phyloP scores from a whole-genome alignment of 75 land plant species.

The Chamaecyparis obtusa region DNA sequence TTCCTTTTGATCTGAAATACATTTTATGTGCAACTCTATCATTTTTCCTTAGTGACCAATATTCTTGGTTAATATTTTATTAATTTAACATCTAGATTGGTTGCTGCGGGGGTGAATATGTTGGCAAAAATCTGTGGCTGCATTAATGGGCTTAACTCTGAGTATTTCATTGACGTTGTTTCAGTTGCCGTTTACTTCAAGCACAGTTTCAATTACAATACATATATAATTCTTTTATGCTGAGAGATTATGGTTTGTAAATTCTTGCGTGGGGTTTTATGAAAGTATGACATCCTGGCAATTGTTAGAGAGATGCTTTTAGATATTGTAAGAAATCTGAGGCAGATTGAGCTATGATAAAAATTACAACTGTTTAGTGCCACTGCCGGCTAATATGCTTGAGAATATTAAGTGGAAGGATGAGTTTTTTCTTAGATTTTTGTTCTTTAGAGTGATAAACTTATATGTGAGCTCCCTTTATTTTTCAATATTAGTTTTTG shows the following conservation, averaged over 20 bases:
- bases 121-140: background rate
- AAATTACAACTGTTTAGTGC: background rate
- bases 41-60: background rate
- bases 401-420: background rate
- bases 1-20: background rate
- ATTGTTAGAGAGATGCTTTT: background rate
- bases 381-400: background rate
- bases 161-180: background rate
- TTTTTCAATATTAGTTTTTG: background rate
- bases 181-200: background rate
- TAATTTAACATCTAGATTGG: background rate
- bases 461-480: background rate
- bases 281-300: background rate
- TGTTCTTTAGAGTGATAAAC: background rate
- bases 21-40: background rate
- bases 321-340: background rate
- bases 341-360: background rate
- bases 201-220: background rate
- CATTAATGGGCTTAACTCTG: background rate
- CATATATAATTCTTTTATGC: background rate
- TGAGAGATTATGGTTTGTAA: background rate
- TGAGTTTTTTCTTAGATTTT: background rate
- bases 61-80: background rate
- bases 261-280: background rate
- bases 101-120: background rate